phyloP scores from a whole-genome alignment of 805 yeast species.

The Metschnikowia peoriensis region DNA sequence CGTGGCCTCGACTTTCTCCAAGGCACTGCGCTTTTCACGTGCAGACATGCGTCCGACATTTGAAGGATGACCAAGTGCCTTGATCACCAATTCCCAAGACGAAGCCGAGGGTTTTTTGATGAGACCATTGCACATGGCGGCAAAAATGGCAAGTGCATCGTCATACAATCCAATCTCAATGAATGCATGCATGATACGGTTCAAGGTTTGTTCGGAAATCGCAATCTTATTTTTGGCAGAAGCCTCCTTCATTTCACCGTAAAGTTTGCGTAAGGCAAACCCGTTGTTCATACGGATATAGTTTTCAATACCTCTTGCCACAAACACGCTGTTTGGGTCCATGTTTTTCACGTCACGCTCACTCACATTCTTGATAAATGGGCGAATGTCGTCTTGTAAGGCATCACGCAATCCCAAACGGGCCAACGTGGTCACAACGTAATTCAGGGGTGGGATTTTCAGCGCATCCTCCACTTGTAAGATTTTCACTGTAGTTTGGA shows the following conservation, averaged over 20 bases:
- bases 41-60: constrained; percentile 27
- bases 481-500: constrained; percentile 26
- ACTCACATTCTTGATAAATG: constrained; percentile 4
- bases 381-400: constrained; percentile 8
- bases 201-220: constrained; percentile 41
- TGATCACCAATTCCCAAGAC: constrained; percentile 60
- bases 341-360: constrained; percentile 21
- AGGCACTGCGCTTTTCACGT: constrained; percentile 23
- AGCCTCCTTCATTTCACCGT: constrained; percentile 26
- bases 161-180: constrained; percentile 33
- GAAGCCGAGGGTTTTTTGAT: constrained; percentile 38
- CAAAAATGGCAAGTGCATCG: constrained; percentile 49
- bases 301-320: constrained; percentile 23
- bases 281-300: constrained; percentile 21
- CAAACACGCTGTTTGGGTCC: constrained; percentile 34
- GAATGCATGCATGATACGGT: constrained; percentile 47
- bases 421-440: constrained; percentile 19
- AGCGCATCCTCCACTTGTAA: constrained; percentile 23
- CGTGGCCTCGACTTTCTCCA: constrained; percentile 27
- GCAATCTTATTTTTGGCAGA: constrained; percentile 25
- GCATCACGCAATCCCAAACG: constrained; percentile 14
- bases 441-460: constrained; percentile 20
- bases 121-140: constrained; percentile 40
- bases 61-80: constrained; percentile 42
- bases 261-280: constrained; percentile 21